Evolutionary conservation across 2,329 filamentous ascomycete genomes (phyloP), one percentile per base, ranked within the genome.

Genomic region (Cercospora brassicicola): DNA sequence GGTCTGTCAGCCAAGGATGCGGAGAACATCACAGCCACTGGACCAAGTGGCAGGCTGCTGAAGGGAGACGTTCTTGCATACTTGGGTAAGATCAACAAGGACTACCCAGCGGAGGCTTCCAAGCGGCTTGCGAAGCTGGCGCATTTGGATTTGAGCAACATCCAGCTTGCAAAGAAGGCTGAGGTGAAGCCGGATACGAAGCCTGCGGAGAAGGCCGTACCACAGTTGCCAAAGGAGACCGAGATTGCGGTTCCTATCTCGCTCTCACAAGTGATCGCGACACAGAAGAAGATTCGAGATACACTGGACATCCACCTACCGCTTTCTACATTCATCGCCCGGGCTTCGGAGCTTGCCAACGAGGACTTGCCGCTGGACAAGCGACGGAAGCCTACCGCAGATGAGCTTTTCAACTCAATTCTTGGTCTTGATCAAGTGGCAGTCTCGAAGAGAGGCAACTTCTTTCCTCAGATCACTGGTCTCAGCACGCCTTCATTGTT

Each of bases 1-100:
- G 89, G 90, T 70, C 83, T 99, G 64, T 86, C 91, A 75, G 87
- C 90, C 73, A 89, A 89, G 57, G 91, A 93, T 67, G 85, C 93
- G 62, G 85, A 88, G 80, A 90, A 91, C 79, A 97, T 98, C 79
- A 91, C 89, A 63, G 91, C 93, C 5, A 94, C 92, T 20, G 95
- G 95, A 26, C 95, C 95, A 31, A 89, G 90, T 75, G 93, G 94
- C 67, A 90, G 95, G 69, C 84, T 99, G 64, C 86, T 99, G 70
- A 99, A 99, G 85, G 95, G 95, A 65, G 95, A 99, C 78, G 90
- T 99, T 6, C 88, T 99, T 64, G 94, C 93, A 59, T 95, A 94
- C 80, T 81, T 98, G 15, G 95, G 95, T 70, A 84, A 86, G 73
- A 92, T 97, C 76, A 84, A 90, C 68, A 83, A 89, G 71, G 85